Evolutionary conservation across 805 yeast genomes (phyloP), one percentile per base, ranked within the genome.

Genomic region (Candida insectorum): DNA sequence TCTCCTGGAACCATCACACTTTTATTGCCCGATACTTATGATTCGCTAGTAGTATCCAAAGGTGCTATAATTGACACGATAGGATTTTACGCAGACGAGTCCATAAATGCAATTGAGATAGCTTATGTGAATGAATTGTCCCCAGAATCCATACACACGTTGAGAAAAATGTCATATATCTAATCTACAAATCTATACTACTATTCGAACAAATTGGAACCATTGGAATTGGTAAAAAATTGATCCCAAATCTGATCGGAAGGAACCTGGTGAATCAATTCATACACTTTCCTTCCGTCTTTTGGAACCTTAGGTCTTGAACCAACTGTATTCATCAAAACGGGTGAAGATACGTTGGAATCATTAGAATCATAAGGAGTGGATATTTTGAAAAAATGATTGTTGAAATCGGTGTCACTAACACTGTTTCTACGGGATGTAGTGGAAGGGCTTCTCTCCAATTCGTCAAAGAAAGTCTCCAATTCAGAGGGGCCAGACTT

Each of bases 211-310:
- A 17, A 18, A 16, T 26, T 14, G 22, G 15, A n/a, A 9, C 16
- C 12, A 11, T 17, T 18, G 14, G 27, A 24, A 22, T 24, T 36
- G 27, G 72, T 58, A 49, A 79, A 77, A 44, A 75, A 75, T 44
- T 77, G 83, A 33, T 78, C 85, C 84, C 86, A 80, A 21, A 81
- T 78, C 16, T 78, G 65, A 35, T 80, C 86, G 2, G 76, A 70
- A 4, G 83, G 79, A 29, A 79, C 73, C 49, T 75, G 81, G 46
- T 70, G 73, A 40, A 81, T 71, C 62, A 81, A 58, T 45, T 79
- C 84, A 48, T 69, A 76, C 14, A 79, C 70, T 31, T 66, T 61
- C 40, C 69, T 71, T 4, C 80, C 81, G 40, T 81, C 86, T 24
- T 48, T 58, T 10, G 12, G 14, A 13, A 17, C 26, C 17, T 23